Percentiles rank a stretch among this genome's conserved stretches.
These are phyloP conservation scores for Stachybotrys chlorohalonatus DNA, from an alignment of 2,329 filamentous ascomycete genomes.

Conservation along the genomic window DNA sequence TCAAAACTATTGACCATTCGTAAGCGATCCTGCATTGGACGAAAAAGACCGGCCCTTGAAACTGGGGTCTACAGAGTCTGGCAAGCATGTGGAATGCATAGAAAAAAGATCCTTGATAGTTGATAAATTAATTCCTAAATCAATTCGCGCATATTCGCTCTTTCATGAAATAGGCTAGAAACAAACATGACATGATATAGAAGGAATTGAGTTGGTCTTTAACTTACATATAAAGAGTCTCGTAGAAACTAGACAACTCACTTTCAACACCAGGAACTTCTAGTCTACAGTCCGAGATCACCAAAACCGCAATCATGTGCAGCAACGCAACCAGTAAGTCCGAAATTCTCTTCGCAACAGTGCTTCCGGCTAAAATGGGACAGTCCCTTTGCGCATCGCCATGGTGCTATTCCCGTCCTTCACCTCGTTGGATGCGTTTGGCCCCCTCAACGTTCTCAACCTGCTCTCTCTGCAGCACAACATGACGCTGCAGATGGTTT, in stretches of 20 bases:
- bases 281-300: background rate
- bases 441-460: slow-evolving; percentile 32
- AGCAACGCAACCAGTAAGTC: background rate
- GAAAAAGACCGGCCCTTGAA: background rate
- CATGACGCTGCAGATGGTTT: background rate
- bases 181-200: too few species aligned
- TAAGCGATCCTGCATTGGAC: too few species aligned
- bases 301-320: background rate
- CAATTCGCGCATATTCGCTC: background rate
- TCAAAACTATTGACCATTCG: too few species aligned
- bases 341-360: background rate
- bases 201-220: too few species aligned
- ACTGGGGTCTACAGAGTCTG: background rate
- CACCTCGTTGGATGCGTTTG: slow-evolving; percentile 32
- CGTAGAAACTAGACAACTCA: too few species aligned
- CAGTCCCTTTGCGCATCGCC: background rate
- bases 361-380: too few species aligned
- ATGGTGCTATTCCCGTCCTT: slow-evolving; percentile 32
- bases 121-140: background rate
- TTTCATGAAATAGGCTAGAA: background rate
- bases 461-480: slow-evolving; percentile 20
- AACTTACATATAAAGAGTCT: too few species aligned
- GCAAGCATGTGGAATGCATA: background rate
- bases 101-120: background rate
- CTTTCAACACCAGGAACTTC: too few species aligned